Evolutionary conservation across 495 filamentous ascomycete genomes (phyloP), one percentile per base, ranked within the genome.

Genomic region (Aspergillus diversus): DNA sequence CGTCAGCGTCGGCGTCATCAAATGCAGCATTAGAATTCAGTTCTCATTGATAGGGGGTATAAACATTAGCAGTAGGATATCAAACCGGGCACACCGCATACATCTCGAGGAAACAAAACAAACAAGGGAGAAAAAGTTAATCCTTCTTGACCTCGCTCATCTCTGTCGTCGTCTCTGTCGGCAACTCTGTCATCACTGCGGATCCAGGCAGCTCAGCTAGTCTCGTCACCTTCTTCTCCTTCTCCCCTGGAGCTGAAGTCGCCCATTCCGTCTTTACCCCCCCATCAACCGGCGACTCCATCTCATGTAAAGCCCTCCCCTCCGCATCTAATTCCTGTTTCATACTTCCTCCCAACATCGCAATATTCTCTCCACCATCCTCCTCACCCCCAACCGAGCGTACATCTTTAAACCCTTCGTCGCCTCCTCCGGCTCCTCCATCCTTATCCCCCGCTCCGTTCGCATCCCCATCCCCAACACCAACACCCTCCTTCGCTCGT

Each of bases 281-380:
- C 8, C 12, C 54, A 15, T 17, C 15, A 57, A 33, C 13, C n/a
- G 37, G 16, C 46, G 33, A 51, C 33, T 49, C 61, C 55, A 64
- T 59, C 61, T 59, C 61, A 59, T 59, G 50, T 49, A 59, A 13
- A 17, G 34, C 61, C 37, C 49, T 15, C 9, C 61, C 61, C 7
- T 32, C 15, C 16, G 17, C 55, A 59, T 59, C 61, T 35, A 64
- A 27, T 55, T 51, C 61, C 53, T 55, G 51, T 59, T 42, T 64
- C 65, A 58, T 61, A 54, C 51, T 56, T 56, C 57, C 47, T 57
- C 57, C 61, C 52, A 52, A 59, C 60, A 60, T 62, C 49, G 67
- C 32, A 59, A 42, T 53, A 39, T 57, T 62, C 43, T 58, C 62
- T 53, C 63, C 61, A 60, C 47, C 53, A 27, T 60, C 66, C 48